Evolutionary conservation across 2,329 filamentous ascomycete genomes (phyloP), one percentile per base, ranked within the genome.

Genomic region (Cephalotrichum gorgonifer): DNA sequence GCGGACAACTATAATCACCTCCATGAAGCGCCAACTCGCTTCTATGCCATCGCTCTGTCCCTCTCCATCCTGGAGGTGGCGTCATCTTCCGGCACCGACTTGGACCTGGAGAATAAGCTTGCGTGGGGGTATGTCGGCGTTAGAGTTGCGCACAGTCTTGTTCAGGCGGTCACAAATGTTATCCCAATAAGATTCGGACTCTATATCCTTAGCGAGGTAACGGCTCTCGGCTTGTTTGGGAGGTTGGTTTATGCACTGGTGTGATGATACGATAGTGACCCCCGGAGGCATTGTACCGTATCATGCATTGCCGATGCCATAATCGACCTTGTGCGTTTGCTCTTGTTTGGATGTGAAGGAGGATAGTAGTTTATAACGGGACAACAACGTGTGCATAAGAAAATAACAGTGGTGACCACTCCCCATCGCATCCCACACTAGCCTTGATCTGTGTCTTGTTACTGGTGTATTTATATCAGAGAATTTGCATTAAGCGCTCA

Each of bases 1-100:
- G 64, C 63, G 11, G 67, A 70, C 53, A 72, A 72, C 54, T 71
- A 60, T 57, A 67, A 68, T 54, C 62, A 72, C 50, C 57, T 71
- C 44, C 56, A 64, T 50, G 67, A 72, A 57, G 67, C 71, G 54
- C 69, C 69, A 15, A 68, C 65, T 2, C 62, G 65, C 39, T 72
- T 72, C 58, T 72, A 70, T 56, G 67, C 66, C 17, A 52, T 65
- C 20, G 54, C 57, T 11, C 56, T 71, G 6, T 59, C 61, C 1
- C 53, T 72, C 31, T 64, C 64, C 2, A 43, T 64, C 6, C 51
- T 56, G 17, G 17, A 47, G 30, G 44, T 31, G 4, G 39, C 44
- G 14, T 15, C 30, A 15, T 26, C 17, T n/a, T 22, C 15, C 12
- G 15, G 20, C 44, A 15, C 20, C 20, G 11, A 25, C 31, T 26